Percentiles rank a stretch among this genome's conserved stretches.
Conservation (phyloP, 73 alveolate genomes). For the Stentor roeselii region DNA sequence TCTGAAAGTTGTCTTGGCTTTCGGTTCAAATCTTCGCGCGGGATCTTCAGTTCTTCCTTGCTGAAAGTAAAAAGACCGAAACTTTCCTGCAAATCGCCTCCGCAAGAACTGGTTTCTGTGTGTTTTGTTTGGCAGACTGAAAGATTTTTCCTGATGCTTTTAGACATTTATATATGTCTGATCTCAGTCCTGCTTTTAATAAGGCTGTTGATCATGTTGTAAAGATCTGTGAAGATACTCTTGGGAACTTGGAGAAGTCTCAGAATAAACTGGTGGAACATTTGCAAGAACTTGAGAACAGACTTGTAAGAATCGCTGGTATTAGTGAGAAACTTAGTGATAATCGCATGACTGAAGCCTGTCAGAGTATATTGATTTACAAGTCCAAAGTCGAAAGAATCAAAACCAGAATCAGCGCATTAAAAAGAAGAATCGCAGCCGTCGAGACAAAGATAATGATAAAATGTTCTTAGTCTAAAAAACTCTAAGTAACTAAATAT, state of each 20-base stretch:
- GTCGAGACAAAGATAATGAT: neutral
- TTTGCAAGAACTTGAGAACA: neutral
- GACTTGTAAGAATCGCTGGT: neutral
- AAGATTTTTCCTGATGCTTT: no score
- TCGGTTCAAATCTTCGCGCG: neutral
- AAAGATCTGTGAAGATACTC: neutral
- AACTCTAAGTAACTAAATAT: no score
- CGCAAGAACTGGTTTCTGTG: slow-evolving; percentile 88
- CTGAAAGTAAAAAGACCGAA: slow-evolving; percentile 86
- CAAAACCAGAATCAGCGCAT: neutral
- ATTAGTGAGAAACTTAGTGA: neutral
- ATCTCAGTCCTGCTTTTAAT: neutral
- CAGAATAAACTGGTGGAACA: neutral
- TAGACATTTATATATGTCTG: neutral
- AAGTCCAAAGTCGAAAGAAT: slow-evolving; percentile 10
- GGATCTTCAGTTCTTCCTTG: neutral
- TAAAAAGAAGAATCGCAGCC: neutral
- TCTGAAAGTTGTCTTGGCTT: neutral
- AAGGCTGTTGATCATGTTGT: slow-evolving; percentile 14
- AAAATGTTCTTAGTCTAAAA: no score
- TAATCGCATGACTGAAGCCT: neutral
- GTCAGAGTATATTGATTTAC: neutral
- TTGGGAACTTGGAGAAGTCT: neutral
- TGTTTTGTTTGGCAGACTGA: no score
- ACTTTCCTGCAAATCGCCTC: slow-evolving; percentile 75